A percentile compares a stretch with the other conserved stretches of the same genome.
phyloP scores from a whole-genome alignment of 257 asterid species.

The Solanum sparsipilum region DNA sequence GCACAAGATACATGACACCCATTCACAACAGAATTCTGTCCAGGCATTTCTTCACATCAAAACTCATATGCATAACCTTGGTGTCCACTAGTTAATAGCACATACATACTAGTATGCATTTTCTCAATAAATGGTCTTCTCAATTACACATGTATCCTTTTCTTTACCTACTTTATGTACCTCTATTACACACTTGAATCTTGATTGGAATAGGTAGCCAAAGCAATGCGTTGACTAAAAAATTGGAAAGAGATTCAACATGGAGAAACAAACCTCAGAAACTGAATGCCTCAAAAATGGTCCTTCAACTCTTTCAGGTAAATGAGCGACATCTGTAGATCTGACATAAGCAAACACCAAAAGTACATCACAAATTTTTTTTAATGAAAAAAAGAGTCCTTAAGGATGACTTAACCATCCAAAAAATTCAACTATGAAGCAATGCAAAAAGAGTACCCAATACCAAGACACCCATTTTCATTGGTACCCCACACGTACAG shows the following conservation, averaged over 20 bases:
- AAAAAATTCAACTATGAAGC: not conserved
- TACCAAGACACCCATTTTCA: constrained; percentile 96
- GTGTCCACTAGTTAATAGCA: not conserved
- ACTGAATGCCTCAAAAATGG: constrained; percentile 58
- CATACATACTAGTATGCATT: not conserved
- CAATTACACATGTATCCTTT: not conserved
- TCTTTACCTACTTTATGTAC: not conserved
- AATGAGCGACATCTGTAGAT: constrained; percentile 49
- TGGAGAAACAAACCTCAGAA: constrained; percentile 45
- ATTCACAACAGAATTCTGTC: not conserved
- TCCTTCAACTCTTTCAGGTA: constrained; percentile 88
- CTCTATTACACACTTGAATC: not conserved
- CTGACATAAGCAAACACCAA: constrained; percentile 25
- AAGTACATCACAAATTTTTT: not conserved
- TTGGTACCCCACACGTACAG: constrained; percentile 92
- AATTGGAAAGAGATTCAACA: not conserved
- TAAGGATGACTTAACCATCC: not conserved
- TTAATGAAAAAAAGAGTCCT: not conserved
- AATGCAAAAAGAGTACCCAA: constrained; percentile 44
- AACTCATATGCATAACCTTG: not conserved
- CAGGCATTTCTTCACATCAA: not conserved
- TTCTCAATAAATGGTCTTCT: not conserved
- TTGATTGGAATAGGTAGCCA: not conserved
- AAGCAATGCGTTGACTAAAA: not conserved
- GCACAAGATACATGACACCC: not conserved